Evolutionary conservation across 768 basidiomycete genomes (phyloP).

Genomic region (Auricularia auricula-judae): DNA sequence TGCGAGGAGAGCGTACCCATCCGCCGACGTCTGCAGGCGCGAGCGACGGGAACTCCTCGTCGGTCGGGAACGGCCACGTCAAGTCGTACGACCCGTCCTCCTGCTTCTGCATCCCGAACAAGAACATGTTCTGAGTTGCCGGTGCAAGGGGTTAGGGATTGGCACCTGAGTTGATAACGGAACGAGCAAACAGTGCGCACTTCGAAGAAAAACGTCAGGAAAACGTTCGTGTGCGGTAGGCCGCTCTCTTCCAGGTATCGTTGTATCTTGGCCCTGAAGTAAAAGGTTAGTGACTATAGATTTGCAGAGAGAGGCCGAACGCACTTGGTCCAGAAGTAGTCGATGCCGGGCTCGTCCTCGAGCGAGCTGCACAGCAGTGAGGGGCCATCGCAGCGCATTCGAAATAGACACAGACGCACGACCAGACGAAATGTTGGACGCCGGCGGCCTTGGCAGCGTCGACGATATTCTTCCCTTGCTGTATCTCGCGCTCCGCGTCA

Average conservation of each 20-base stretch:
- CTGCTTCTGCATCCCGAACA: not conserved
- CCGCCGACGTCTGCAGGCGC: not conserved
- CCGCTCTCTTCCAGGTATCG: not conserved
- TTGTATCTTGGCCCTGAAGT: not conserved
- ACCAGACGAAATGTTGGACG: conserved; percentile 10
- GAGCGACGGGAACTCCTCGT: not conserved
- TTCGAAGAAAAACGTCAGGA: not conserved
- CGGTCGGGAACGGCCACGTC: not conserved
- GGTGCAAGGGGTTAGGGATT: no score
- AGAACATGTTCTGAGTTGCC: not conserved
- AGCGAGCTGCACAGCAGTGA: not conserved
- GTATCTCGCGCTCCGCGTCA: not conserved
- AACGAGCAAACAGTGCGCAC: not conserved
- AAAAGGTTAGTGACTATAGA: not conserved
- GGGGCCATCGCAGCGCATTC: not conserved
- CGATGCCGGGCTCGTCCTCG: not conserved
- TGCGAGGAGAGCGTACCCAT: not conserved
- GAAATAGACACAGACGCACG: not conserved
- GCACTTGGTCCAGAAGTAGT: not conserved
- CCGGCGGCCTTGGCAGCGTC: conserved; percentile 8
- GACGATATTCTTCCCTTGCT: conserved; percentile 11
- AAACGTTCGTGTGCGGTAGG: not conserved
- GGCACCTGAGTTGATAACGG: no score
- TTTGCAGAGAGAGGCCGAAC: not conserved
- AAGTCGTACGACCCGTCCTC: not conserved